A percentile compares a stretch with the other conserved stretches of the same genome.
Evolutionary conservation across 176 grass and related monocot genomes (phyloP).

Genomic region (Lolium rigidum): DNA sequence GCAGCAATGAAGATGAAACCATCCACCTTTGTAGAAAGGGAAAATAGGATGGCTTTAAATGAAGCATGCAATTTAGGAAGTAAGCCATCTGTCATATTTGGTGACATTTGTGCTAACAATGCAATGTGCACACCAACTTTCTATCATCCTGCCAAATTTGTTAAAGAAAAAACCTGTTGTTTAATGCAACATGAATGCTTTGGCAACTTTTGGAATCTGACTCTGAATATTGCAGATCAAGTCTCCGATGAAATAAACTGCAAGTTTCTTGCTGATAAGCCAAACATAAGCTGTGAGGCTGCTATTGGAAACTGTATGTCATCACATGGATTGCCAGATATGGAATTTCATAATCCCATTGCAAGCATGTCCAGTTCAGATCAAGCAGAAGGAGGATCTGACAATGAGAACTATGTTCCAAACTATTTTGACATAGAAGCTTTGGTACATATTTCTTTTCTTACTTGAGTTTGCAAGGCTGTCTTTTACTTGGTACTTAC

Average conservation of each 20-base stretch:
- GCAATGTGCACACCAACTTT: constrained; percentile 31
- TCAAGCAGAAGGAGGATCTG: constrained; percentile 60
- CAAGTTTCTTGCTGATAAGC: constrained; percentile 40
- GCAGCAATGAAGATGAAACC: constrained; percentile 25
- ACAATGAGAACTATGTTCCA: constrained; percentile 60
- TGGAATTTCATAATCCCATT: constrained; percentile 47
- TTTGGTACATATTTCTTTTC: constrained; percentile 59
- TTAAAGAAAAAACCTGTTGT: constrained; percentile 48
- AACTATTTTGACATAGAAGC: constrained; percentile 71
- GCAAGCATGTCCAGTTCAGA: constrained; percentile 29
- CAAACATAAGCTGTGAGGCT: constrained; percentile 46
- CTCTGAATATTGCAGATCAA: constrained; percentile 47
- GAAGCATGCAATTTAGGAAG: constrained; percentile 32
- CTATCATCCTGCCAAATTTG: constrained; percentile 30
- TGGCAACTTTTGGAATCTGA: constrained; percentile 39
- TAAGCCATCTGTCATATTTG: constrained; percentile 27
- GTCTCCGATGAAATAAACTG: constrained; percentile 46
- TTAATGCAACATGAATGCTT: constrained; percentile 47
- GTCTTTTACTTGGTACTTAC: constrained; percentile 12
- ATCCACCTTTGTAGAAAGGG: constrained; percentile 33
- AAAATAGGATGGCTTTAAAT: constrained; percentile 39
- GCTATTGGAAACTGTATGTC: constrained; percentile 41
- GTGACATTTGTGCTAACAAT: constrained; percentile 25
- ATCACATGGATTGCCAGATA: constrained; percentile 42
- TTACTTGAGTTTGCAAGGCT: constrained; percentile 24